These are phyloP conservation scores for Camellia sinensis DNA, from an alignment of 148 eudicot genomes.

Conservation along the genomic window DNA sequence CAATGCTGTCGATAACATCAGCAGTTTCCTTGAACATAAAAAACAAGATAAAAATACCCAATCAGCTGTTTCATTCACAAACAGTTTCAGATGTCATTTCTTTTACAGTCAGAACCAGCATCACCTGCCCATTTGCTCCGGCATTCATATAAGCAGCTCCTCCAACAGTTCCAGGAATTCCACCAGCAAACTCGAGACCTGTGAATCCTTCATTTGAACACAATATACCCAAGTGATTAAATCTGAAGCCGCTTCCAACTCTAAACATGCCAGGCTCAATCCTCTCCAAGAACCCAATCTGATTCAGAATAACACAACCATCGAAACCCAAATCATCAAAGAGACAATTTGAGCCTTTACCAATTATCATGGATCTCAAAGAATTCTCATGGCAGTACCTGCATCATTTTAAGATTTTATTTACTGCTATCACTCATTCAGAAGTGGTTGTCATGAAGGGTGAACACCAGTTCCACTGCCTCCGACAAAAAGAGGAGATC, in stretches of 20 bases:
- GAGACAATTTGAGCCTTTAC: conserved; percentile 37
- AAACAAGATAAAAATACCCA: neutral
- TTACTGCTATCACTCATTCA: too few species aligned
- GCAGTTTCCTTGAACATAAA: conserved; percentile 24
- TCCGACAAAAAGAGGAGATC: too few species aligned
- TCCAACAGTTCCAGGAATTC: conserved; percentile 31
- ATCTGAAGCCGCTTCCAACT: conserved; percentile 26
- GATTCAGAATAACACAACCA: conserved; percentile 29
- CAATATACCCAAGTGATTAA: conserved; percentile 23
- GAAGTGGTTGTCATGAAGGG: too few species aligned
- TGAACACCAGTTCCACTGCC: too few species aligned
- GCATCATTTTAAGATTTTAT: neutral
- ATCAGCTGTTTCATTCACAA: neutral
- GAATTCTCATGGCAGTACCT: conserved; percentile 27
- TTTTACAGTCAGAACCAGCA: neutral
- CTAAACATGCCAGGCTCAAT: conserved; percentile 21
- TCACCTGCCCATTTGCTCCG: conserved; percentile 37
- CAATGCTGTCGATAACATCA: conserved; percentile 18
- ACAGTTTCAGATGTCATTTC: neutral
- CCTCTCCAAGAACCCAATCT: conserved; percentile 22
- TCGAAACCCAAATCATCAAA: conserved; percentile 30
- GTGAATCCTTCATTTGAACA: conserved; percentile 22
- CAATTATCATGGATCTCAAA: conserved; percentile 22
- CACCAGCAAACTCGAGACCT: conserved; percentile 30
- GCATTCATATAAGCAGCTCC: conserved; percentile 33